phyloP scores from a whole-genome alignment of 73 alveolate species.

The Uronychia binucleata region DNA sequence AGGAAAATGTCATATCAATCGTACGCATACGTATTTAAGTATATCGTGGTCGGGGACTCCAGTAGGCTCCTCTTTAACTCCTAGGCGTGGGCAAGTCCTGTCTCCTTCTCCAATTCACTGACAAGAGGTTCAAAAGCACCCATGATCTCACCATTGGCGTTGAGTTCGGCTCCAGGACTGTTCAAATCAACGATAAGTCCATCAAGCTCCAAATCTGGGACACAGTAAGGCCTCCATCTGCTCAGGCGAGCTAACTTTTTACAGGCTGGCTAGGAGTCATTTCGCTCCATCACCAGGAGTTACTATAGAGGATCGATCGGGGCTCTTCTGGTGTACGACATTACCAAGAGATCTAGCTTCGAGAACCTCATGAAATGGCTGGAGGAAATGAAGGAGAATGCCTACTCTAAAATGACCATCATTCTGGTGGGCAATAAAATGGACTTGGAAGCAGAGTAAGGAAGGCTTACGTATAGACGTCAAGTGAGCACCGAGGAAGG shows the following conservation, averaged over 20 bases:
- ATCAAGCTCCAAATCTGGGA: constrained; percentile 96
- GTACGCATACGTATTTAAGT: constrained; percentile 79
- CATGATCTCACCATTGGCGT: constrained; percentile 96
- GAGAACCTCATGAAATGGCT: constrained; percentile 84
- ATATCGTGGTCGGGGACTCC: constrained; percentile 85
- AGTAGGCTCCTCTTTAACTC: constrained; percentile 25
- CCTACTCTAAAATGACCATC: constrained; percentile 82
- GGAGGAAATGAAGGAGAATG: constrained; percentile 87
- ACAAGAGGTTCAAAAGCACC: constrained; percentile 83
- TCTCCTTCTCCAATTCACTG: constrained; percentile 88
- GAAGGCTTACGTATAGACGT: constrained; percentile 36
- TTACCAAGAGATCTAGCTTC: constrained; percentile 82
- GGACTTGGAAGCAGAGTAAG: constrained; percentile 84
- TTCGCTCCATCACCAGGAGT: constrained; percentile 87
- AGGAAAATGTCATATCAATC: constrained; percentile 59
- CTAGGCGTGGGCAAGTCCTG: constrained; percentile 97
- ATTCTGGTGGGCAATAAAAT: constrained; percentile 92
- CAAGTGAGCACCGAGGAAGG: constrained; percentile 83
- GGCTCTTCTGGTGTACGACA: constrained; percentile 93
- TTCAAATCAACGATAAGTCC: constrained; percentile 62
- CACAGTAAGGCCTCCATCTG: constrained; percentile 67
- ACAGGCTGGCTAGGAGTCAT: constrained; percentile 93
- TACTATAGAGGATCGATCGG: constrained; percentile 94
- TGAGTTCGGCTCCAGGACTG: constrained; percentile 93
- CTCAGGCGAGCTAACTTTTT: neutral